These are phyloP conservation scores for Ogataea paradorogensis DNA, from an alignment of 805 yeast species.

Conservation along the genomic window DNA sequence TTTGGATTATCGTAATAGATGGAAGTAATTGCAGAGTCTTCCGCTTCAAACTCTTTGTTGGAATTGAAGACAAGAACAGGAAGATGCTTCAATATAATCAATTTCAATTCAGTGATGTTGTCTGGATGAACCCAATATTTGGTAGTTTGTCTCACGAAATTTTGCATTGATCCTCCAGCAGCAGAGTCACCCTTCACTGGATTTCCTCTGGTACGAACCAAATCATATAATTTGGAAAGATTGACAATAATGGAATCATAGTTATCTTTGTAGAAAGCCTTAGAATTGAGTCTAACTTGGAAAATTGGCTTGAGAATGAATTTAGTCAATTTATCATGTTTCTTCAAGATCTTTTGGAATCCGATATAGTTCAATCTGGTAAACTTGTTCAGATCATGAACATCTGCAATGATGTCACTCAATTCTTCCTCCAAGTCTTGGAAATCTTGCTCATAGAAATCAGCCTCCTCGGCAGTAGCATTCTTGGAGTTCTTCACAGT, in stretches of 20 bases:
- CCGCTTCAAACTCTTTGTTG: slow-evolving; percentile 90
- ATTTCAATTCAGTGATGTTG: slow-evolving; percentile 92
- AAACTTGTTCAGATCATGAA: slow-evolving; percentile 93
- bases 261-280: slow-evolving; percentile 94
- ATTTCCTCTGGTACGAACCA: slow-evolving; percentile 93
- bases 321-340: slow-evolving; percentile 88
- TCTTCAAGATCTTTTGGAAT: slow-evolving; percentile 92
- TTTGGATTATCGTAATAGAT: slow-evolving; percentile 90
- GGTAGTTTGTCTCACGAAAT: slow-evolving; percentile 97
- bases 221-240: slow-evolving; percentile 82
- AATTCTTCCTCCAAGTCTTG: slow-evolving; percentile 73
- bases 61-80: slow-evolving; percentile 97
- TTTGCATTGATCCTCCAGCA: slow-evolving; percentile 98
- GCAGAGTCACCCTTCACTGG: slow-evolving; percentile 93
- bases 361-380: slow-evolving; percentile 94
- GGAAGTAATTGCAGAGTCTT: slow-evolving; percentile 95
- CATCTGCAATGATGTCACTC: slow-evolving; percentile 91
- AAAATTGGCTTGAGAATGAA: slow-evolving; percentile 86
- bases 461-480: slow-evolving; percentile 36
- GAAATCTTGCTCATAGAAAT: slow-evolving; percentile 58
- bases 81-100: slow-evolving; percentile 86
- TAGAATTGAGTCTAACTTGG: slow-evolving; percentile 87
- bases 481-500: slow-evolving; percentile 45
- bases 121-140: slow-evolving; percentile 99
- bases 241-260: slow-evolving; percentile 87